Evolutionary conservation across 1,284 basidiomycete genomes (phyloP).

Genomic region (Termitomyces sp.): DNA sequence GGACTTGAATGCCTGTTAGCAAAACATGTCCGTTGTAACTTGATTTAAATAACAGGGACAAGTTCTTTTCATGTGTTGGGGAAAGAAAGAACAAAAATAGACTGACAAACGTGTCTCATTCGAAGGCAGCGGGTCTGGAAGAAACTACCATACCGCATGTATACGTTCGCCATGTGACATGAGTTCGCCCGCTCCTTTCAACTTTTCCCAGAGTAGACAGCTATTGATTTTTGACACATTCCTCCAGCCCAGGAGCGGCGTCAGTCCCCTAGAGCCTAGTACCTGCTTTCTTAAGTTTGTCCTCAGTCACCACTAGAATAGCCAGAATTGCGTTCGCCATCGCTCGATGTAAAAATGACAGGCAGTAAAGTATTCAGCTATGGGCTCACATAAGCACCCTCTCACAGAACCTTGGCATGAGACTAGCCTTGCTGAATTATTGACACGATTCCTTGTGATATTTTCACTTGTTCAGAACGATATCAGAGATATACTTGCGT

Average conservation of each 20-base stretch:
- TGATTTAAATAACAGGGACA: not conserved
- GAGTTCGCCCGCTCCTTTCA: not conserved
- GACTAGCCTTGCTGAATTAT: too few relatives aligned
- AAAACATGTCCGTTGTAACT: not conserved
- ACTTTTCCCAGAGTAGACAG: not conserved
- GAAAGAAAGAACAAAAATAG: not conserved
- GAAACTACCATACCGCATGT: conserved; percentile 1
- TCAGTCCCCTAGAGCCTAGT: not conserved
- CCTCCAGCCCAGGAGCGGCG: not conserved
- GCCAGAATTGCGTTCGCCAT: too few relatives aligned
- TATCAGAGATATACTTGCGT: not conserved
- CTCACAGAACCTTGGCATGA: too few relatives aligned
- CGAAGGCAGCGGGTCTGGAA: not conserved
- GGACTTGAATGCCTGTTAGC: not conserved
- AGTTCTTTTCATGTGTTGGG: not conserved
- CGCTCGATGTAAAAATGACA: too few relatives aligned
- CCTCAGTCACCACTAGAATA: too few relatives aligned
- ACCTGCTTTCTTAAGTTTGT: too few relatives aligned
- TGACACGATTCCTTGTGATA: not conserved
- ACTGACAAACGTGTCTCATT: not conserved
- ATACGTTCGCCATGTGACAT: conserved; percentile 1
- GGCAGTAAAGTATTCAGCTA: too few relatives aligned
- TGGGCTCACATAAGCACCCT: too few relatives aligned
- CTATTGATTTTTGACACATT: not conserved
- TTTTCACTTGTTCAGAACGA: not conserved